phyloP scores from a whole-genome alignment of 495 filamentous ascomycete species.

The Melanomma pulvis-pyrius region DNA sequence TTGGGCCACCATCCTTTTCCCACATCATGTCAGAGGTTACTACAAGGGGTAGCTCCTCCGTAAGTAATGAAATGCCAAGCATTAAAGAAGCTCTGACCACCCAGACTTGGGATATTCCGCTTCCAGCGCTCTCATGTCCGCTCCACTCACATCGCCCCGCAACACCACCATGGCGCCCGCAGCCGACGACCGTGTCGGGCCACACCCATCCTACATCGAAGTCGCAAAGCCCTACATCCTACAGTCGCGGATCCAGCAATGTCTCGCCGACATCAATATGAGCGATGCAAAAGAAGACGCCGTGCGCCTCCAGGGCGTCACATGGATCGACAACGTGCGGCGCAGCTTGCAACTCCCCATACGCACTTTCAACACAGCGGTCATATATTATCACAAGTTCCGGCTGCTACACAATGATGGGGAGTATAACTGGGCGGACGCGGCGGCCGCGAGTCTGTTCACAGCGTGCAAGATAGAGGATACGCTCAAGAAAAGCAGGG shows the following conservation, averaged over 20 bases:
- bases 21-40: no score
- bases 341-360: slow-evolving; percentile 75
- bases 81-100: slow-evolving; percentile 10
- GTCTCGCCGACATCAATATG: slow-evolving; percentile 57
- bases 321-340: slow-evolving; percentile 79
- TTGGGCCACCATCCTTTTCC: no score
- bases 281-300: slow-evolving; percentile 67
- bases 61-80: background rate
- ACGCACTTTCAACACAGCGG: slow-evolving; percentile 81
- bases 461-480: slow-evolving; percentile 97
- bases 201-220: slow-evolving; percentile 73
- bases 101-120: background rate
- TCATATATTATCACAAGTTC: slow-evolving; percentile 86
- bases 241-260: slow-evolving; percentile 62
- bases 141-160: background rate
- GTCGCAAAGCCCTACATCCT: slow-evolving; percentile 70
- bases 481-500: slow-evolving; percentile 92
- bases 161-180: slow-evolving; percentile 28
- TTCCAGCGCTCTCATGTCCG: background rate
- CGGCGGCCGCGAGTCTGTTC: slow-evolving; percentile 83
- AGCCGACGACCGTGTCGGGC: slow-evolving; percentile 46
- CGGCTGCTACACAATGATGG: slow-evolving; percentile 73
- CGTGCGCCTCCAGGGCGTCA: slow-evolving; percentile 72
- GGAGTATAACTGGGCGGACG: slow-evolving; percentile 72
- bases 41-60: no score